Percentiles rank a stretch among this genome's conserved stretches.
These are phyloP conservation scores for Neospermospora avenae DNA, from an alignment of 2,329 filamentous ascomycete genomes.

Conservation along the genomic window DNA sequence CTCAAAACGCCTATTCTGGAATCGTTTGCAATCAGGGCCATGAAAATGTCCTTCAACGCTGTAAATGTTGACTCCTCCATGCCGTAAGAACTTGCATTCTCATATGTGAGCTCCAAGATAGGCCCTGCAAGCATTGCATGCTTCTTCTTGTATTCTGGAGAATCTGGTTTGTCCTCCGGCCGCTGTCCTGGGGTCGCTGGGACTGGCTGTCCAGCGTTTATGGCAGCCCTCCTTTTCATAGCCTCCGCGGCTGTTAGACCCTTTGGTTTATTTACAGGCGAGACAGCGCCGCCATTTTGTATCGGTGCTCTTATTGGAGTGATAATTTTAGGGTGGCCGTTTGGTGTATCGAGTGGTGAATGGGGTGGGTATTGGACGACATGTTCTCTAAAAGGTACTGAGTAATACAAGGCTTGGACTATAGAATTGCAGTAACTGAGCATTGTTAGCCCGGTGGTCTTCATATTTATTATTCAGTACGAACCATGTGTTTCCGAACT, in stretches of 20 bases:
- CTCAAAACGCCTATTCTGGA: constrained; percentile 87
- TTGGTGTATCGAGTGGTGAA: constrained; percentile 66
- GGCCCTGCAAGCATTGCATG: constrained; percentile 85
- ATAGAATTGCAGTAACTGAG: constrained; percentile 96
- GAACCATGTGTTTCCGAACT: constrained; percentile 99
- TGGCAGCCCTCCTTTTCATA: constrained; percentile 52
- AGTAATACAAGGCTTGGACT: constrained; percentile 95
- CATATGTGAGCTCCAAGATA: constrained; percentile 77
- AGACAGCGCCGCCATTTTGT: constrained; percentile 44
- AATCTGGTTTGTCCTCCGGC: constrained; percentile 90
- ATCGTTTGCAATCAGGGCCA: constrained; percentile 77
- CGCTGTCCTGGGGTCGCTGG: constrained; percentile 49
- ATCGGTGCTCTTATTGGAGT: constrained; percentile 51
- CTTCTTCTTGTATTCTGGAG: constrained; percentile 97
- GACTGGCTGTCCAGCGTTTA: constrained; percentile 52
- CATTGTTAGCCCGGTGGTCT: constrained; percentile 29
- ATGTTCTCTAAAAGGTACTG: constrained; percentile 86
- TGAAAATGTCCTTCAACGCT: constrained; percentile 92
- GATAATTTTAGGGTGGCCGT: constrained; percentile 56
- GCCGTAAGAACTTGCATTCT: constrained; percentile 75
- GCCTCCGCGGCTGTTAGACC: constrained; percentile 53
- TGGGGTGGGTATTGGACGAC: constrained; percentile 85
- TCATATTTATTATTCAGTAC: neutral
- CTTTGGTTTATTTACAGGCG: constrained; percentile 49
- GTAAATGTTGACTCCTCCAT: constrained; percentile 97